Evolutionary conservation across 768 basidiomycete species (phyloP).

Genomic region (Tylopilus subfusipes): DNA sequence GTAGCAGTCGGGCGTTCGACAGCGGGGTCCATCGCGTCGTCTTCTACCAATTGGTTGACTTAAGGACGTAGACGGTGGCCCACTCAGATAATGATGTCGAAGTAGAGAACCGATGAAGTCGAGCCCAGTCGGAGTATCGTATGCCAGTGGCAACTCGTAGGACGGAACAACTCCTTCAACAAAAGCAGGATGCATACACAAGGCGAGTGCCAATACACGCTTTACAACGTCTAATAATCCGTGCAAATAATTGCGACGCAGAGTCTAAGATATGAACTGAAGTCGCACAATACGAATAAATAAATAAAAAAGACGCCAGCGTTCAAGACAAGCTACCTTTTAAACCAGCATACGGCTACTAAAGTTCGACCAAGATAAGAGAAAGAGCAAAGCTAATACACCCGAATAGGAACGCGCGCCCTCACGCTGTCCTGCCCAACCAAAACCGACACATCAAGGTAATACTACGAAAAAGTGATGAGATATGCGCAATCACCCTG

Average conservation of each 20-base stretch:
- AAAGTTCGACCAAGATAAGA: background rate
- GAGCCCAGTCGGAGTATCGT: too few species aligned
- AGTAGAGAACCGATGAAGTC: background rate
- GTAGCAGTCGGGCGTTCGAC: conserved; percentile 70
- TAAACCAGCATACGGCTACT: background rate
- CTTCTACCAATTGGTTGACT: background rate
- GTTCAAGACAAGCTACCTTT: background rate
- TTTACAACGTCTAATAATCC: conserved; percentile 4
- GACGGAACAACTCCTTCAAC: too few species aligned
- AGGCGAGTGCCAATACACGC: background rate
- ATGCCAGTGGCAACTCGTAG: too few species aligned
- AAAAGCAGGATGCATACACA: too few species aligned
- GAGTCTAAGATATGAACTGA: conserved; percentile 1
- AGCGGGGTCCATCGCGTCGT: conserved; percentile 34
- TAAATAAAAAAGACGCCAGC: background rate
- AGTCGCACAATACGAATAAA: background rate
- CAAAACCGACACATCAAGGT: conserved; percentile 66
- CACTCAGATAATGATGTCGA: too few species aligned
- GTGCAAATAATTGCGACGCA: background rate
- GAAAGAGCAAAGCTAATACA: conserved; percentile 38
- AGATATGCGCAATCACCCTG: conserved; percentile 9
- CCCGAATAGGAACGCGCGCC: conserved; percentile 56
- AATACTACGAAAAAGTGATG: conserved; percentile 48
- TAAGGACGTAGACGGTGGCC: background rate
- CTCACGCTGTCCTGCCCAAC: conserved; percentile 60